Percentiles rank a stretch among this genome's conserved stretches.
Evolutionary conservation across 352 stramenopile species (phyloP).

Genomic region (Globisporangium carolinianum): DNA sequence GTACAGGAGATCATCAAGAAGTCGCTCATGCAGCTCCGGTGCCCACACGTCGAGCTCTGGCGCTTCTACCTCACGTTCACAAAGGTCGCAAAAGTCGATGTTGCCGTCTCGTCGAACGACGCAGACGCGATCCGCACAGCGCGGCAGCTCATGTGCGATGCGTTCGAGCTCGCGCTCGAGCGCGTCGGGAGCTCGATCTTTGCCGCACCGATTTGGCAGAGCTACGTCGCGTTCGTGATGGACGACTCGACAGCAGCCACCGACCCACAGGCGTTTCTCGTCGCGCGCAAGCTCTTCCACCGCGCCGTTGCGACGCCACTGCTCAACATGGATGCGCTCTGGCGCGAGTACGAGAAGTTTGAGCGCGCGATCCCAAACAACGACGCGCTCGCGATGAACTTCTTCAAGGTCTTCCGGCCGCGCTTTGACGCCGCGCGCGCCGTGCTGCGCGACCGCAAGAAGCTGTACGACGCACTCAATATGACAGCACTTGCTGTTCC

Average conservation of each 20-base stretch:
- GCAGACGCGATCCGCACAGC: slow-evolving; percentile 44
- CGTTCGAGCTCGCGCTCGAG: slow-evolving; percentile 77
- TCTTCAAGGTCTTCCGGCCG: slow-evolving; percentile 83
- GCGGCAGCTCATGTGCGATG: slow-evolving; percentile 76
- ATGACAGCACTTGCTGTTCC: slow-evolving; percentile 62
- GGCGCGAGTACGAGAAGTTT: slow-evolving; percentile 87
- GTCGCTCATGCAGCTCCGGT: slow-evolving; percentile 80
- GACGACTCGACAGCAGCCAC: slow-evolving; percentile 28
- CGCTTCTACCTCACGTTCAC: slow-evolving; percentile 86
- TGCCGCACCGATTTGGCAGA: slow-evolving; percentile 72
- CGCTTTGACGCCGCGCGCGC: slow-evolving; percentile 79
- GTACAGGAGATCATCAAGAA: slow-evolving; percentile 87
- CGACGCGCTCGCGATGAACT: slow-evolving; percentile 77
- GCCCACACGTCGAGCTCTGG: slow-evolving; percentile 80
- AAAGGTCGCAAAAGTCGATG: slow-evolving; percentile 77
- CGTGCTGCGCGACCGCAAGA: slow-evolving; percentile 80
- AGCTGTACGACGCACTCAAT: slow-evolving; percentile 73
- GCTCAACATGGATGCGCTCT: slow-evolving; percentile 74
- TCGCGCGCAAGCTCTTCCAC: slow-evolving; percentile 81
- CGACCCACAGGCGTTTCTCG: slow-evolving; percentile 66
- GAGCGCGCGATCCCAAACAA: slow-evolving; percentile 85
- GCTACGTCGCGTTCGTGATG: slow-evolving; percentile 76
- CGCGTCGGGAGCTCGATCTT: slow-evolving; percentile 79
- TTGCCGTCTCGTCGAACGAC: slow-evolving; percentile 59
- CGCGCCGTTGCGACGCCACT: slow-evolving; percentile 72